Evolutionary conservation across 345 rosid species (phyloP).

Genomic region (Hibiscus mutabilis): DNA sequence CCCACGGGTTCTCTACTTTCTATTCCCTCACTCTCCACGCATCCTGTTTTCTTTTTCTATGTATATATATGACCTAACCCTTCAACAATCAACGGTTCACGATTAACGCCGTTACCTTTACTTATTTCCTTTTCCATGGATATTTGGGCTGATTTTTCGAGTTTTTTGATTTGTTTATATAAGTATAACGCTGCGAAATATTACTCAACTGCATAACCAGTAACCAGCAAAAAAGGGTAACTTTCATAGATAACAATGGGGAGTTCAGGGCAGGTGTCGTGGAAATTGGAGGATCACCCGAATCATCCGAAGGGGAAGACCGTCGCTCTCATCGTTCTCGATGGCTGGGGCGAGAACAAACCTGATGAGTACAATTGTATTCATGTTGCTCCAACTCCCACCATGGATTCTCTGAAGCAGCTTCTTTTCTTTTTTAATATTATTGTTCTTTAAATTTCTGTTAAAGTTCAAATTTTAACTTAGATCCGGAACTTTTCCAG

Average conservation of each 20-base stretch:
- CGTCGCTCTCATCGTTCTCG: conserved; percentile 74
- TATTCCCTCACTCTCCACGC: not conserved
- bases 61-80: not conserved
- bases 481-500: not conserved
- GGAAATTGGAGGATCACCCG: conserved; percentile 77
- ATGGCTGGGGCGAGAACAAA: conserved; percentile 94
- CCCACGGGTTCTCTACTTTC: not conserved
- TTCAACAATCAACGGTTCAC: not conserved
- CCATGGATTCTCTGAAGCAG: conserved; percentile 88
- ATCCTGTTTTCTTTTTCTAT: not conserved
- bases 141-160: no score
- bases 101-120: not conserved
- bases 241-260: conserved; percentile 22
- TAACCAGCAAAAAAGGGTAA: not conserved
- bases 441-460: not conserved
- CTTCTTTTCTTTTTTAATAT: conserved; percentile 18
- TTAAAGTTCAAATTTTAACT: no score
- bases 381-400: conserved; percentile 80
- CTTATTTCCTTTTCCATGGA: not conserved
- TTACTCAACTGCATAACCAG: not conserved
- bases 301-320: conserved; percentile 70
- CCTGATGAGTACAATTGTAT: conserved; percentile 85
- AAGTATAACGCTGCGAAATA: not conserved
- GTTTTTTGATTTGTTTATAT: not conserved
- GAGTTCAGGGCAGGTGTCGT: conserved; percentile 29